phyloP scores from a whole-genome alignment of 345 rosid species.

The Noccaea bulbosa region DNA sequence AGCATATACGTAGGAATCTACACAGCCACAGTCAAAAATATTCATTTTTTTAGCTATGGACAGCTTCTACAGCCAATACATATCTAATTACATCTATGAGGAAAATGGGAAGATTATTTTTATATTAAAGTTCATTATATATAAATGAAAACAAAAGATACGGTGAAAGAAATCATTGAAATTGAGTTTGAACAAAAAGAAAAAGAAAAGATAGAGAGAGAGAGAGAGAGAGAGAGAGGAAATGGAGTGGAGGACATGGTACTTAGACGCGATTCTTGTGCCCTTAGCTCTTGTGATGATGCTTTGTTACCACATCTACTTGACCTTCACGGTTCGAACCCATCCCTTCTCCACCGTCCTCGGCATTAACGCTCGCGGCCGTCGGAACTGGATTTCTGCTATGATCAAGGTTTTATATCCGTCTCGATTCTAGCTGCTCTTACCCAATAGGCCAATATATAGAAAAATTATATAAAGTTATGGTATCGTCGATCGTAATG shows the following conservation, averaged over 20 bases:
- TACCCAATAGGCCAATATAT: not conserved
- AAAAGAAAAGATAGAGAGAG: not conserved
- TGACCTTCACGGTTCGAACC: slow-evolving; percentile 70
- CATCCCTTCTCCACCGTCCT: slow-evolving; percentile 73
- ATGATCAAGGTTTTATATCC: slow-evolving; percentile 68
- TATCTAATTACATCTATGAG: too few species aligned
- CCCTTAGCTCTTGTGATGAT: slow-evolving; percentile 57
- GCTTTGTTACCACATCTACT: slow-evolving; percentile 63
- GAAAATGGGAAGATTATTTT: not conserved
- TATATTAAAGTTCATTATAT: not conserved
- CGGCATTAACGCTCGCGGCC: slow-evolving; percentile 64
- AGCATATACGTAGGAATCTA: too few species aligned
- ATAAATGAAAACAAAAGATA: not conserved
- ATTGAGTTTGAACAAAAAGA: not conserved
- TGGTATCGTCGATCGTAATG: too few species aligned
- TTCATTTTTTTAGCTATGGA: too few species aligned
- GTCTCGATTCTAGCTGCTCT: not conserved
- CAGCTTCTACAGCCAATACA: too few species aligned
- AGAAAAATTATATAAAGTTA: not conserved
- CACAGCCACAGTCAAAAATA: too few species aligned
- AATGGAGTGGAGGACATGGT: slow-evolving; percentile 52
- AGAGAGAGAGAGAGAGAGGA: not conserved
- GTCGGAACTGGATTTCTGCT: slow-evolving; percentile 72
- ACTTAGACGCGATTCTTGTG: slow-evolving; percentile 67
- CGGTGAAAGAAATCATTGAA: slow-evolving; percentile 12